Evolutionary conservation across 140 eudicot genomes (phyloP).

Genomic region (Anethum foeniculum): DNA sequence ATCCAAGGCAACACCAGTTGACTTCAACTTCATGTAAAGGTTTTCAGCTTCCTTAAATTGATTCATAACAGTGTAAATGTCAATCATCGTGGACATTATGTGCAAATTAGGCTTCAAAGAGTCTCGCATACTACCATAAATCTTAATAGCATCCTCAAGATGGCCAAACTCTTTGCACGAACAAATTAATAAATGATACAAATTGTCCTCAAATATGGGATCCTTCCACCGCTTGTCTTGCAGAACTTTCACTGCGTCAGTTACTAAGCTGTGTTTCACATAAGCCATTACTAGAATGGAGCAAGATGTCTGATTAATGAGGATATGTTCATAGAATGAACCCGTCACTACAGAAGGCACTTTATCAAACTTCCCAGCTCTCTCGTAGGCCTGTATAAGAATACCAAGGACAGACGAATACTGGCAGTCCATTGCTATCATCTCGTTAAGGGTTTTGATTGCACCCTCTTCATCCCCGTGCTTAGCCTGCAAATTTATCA

Average conservation of each 20-base stretch:
- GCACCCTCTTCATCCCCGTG: slow-evolving; percentile 60
- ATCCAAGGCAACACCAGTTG: slow-evolving; percentile 49
- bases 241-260: slow-evolving; percentile 51
- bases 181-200: slow-evolving; percentile 80
- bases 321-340: slow-evolving; percentile 49
- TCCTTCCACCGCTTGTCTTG: slow-evolving; percentile 67
- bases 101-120: slow-evolving; percentile 62
- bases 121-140: slow-evolving; percentile 56
- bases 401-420: slow-evolving; percentile 64
- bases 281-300: slow-evolving; percentile 72
- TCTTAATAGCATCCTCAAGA: slow-evolving; percentile 55
- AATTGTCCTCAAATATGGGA: slow-evolving; percentile 64
- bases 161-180: slow-evolving; percentile 70
- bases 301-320: slow-evolving; percentile 71
- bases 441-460: slow-evolving; percentile 42
- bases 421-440: slow-evolving; percentile 69
- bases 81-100: slow-evolving; percentile 81
- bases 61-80: slow-evolving; percentile 57
- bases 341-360: slow-evolving; percentile 54
- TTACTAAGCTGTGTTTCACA: slow-evolving; percentile 59
- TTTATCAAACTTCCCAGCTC: slow-evolving; percentile 43
- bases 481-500: slow-evolving; percentile 74
- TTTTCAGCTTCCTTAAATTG: slow-evolving; percentile 55
- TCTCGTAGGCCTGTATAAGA: slow-evolving; percentile 71
- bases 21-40: slow-evolving; percentile 43